Percentiles rank a stretch among this genome's conserved stretches.
These are phyloP conservation scores for Nicotiana tabacum DNA, from an alignment of 257 asterid species.

Conservation along the genomic window DNA sequence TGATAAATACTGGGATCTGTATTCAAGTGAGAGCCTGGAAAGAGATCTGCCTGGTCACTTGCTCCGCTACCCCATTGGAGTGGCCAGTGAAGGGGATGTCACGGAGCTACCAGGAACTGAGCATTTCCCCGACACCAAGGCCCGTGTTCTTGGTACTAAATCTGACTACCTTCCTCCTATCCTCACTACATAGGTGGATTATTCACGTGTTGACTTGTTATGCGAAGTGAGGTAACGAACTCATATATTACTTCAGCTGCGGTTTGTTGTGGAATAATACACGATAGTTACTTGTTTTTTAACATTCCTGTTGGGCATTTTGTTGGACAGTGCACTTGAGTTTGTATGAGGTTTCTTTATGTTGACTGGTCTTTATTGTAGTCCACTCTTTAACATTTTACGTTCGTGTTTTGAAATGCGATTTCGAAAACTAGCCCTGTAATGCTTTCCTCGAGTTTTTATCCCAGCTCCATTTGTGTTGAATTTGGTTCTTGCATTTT, in stretches of 20 bases:
- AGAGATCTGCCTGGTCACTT: constrained; percentile 70
- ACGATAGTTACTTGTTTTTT: neutral
- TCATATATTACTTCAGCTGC: neutral
- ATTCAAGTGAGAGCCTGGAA: constrained; percentile 37
- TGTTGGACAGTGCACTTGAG: neutral
- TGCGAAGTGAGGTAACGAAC: neutral
- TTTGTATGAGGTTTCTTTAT: neutral
- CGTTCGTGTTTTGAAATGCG: neutral
- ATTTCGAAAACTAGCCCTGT: neutral
- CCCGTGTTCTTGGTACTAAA: constrained; percentile 55
- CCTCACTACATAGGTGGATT: constrained; percentile 49
- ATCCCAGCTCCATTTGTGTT: neutral
- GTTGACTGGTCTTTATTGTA: neutral
- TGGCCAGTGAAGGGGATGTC: constrained; percentile 48
- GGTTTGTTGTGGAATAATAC: constrained; percentile 11
- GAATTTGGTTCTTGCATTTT: too few species aligned
- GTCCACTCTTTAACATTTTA: neutral
- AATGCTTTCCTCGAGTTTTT: neutral
- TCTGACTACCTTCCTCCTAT: constrained; percentile 78
- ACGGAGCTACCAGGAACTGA: constrained; percentile 61
- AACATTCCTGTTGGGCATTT: neutral
- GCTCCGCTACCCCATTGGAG: constrained; percentile 66
- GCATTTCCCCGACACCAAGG: constrained; percentile 74
- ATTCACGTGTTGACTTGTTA: neutral
- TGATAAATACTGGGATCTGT: constrained; percentile 72